A percentile compares a stretch with the other conserved stretches of the same genome.
Conservation (phyloP, 2,329 filamentous ascomycete genomes). For the Ilyonectria mors-panacis region DNA sequence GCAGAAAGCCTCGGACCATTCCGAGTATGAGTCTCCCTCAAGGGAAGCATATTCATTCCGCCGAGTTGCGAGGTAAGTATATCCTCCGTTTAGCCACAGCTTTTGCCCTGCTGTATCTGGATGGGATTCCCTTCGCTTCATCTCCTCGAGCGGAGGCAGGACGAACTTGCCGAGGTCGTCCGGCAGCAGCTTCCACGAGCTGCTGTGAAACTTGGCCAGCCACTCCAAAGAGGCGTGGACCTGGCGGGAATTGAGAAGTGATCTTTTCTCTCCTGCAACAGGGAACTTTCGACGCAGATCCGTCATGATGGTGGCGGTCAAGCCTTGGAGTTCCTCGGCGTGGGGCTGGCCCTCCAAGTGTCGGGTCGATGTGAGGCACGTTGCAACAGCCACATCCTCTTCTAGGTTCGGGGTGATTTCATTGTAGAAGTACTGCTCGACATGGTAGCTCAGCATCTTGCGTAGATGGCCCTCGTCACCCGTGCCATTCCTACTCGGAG, state of each 20-base stretch:
- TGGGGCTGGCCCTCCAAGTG: slow-evolving; percentile 40
- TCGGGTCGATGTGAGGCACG: slow-evolving; percentile 63
- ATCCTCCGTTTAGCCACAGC: slow-evolving; percentile 77
- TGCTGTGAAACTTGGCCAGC: slow-evolving; percentile 73
- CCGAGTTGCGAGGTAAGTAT: slow-evolving; percentile 78
- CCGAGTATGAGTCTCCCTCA: slow-evolving; percentile 60
- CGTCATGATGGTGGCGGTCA: slow-evolving; percentile 70
- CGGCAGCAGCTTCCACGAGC: slow-evolving; percentile 61
- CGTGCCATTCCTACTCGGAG: slow-evolving; percentile 45
- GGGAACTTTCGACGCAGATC: slow-evolving; percentile 70
- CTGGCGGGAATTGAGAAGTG: slow-evolving; percentile 62
- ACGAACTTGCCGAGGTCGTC: slow-evolving; percentile 56
- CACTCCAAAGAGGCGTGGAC: slow-evolving; percentile 71
- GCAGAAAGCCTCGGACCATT: slow-evolving; percentile 70
- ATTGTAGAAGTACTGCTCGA: slow-evolving; percentile 77
- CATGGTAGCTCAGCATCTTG: slow-evolving; percentile 77
- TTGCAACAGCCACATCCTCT: slow-evolving; percentile 62
- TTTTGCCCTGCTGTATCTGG: slow-evolving; percentile 40
- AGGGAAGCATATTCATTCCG: slow-evolving; percentile 69
- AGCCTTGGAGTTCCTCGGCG: slow-evolving; percentile 51
- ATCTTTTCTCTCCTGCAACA: slow-evolving; percentile 68
- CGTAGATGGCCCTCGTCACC: slow-evolving; percentile 73
- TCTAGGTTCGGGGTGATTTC: slow-evolving; percentile 66
- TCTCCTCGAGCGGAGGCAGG: slow-evolving; percentile 70
- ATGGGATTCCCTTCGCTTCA: slow-evolving; percentile 42